Base-by-base conservation (phyloP, 148 eudicot genomes). In the Chenopodium formosanum region DNA sequence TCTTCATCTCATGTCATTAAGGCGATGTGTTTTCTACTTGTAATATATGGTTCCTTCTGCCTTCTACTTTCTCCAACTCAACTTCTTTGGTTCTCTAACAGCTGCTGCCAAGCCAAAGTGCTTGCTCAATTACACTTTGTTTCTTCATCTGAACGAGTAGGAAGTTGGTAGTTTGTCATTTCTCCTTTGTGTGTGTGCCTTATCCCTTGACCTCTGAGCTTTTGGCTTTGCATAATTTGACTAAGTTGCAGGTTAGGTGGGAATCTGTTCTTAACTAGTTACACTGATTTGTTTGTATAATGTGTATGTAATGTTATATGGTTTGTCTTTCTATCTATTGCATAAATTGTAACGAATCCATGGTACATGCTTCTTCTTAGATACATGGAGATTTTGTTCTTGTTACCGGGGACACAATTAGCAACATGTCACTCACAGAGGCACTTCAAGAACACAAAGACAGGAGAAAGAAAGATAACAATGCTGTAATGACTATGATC, bases 401-500 rank as follows among this genome's bases (percentile, higher is more conserved):
- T 78, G 84, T 95, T 76, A 85, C 91, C 78, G 99, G 99, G 79
- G 99, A 95, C 82, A 95, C 97, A 44, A 88, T 95, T 76, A 92
- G 97, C 90, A 95, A 93, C 87, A 95, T 95, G 97, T 86, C 94
- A 50, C 92, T 93, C 13, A 87, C 90, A 0, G 88, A 90, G 86
- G 97, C 90, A 79, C 94, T 95, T 83, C 89, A 88, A 83, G 94
- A 95, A 75, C 99, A 95, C 87, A 93, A 89, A 85, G 99, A 95
- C 73, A 93, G 99, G 86, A 88, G 84, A 83, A 94, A 88, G 88
- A 92, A 88, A 83, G 97, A 95, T 81, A 88, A 85, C 70, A 91
- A 95, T 86, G 97, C 97, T 70, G 96, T 95, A 60, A 95, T 95
- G 99, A 95, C 99, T 46, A 95, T 93, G 94, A 92, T 95, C 50